Percentiles rank a stretch among this genome's conserved stretches.
phyloP scores from a whole-genome alignment of 2,329 filamentous ascomycete species.

The Nothomitra cinnamomea region DNA sequence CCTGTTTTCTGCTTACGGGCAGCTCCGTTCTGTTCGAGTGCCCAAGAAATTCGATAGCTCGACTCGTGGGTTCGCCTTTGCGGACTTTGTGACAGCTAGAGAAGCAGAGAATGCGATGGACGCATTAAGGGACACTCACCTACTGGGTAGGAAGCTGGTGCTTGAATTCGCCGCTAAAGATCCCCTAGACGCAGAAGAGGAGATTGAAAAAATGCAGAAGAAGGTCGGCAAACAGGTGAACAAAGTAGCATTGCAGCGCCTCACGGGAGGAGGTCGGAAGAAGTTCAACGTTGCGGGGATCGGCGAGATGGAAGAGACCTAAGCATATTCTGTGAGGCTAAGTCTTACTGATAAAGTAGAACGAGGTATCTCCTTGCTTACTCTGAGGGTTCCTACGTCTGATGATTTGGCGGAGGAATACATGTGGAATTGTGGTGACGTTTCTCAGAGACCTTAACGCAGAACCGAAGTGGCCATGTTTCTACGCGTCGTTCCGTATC shows the following conservation, averaged over 20 bases:
- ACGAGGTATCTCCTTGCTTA: constrained; percentile 1
- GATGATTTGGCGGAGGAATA: too few species aligned
- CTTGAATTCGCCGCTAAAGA: constrained; percentile 85
- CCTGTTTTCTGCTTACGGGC: constrained; percentile 77
- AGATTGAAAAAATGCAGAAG: constrained; percentile 92
- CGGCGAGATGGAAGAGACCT: constrained; percentile 40
- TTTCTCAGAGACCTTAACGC: too few species aligned
- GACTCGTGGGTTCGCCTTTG: constrained; percentile 89
- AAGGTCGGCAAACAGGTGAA: constrained; percentile 84
- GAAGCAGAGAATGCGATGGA: constrained; percentile 87
- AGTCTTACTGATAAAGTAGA: neutral
- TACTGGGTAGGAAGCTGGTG: constrained; percentile 76
- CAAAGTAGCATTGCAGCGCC: constrained; percentile 76
- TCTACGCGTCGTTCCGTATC: too few species aligned
- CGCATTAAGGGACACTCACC: constrained; percentile 79
- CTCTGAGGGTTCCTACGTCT: neutral
- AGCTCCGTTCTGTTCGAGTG: constrained; percentile 79
- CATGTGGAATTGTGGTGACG: too few species aligned
- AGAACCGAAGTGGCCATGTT: too few species aligned
- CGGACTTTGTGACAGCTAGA: constrained; percentile 78
- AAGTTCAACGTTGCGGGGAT: constrained; percentile 69
- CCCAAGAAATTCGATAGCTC: constrained; percentile 87
- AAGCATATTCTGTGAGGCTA: constrained; percentile 9
- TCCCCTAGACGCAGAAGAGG: constrained; percentile 78
- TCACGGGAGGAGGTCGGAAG: constrained; percentile 67